Percentiles rank a stretch among this genome's conserved stretches.
Evolutionary conservation across 257 asterid species (phyloP).

Genomic region (Ophiorrhiza pumila): DNA sequence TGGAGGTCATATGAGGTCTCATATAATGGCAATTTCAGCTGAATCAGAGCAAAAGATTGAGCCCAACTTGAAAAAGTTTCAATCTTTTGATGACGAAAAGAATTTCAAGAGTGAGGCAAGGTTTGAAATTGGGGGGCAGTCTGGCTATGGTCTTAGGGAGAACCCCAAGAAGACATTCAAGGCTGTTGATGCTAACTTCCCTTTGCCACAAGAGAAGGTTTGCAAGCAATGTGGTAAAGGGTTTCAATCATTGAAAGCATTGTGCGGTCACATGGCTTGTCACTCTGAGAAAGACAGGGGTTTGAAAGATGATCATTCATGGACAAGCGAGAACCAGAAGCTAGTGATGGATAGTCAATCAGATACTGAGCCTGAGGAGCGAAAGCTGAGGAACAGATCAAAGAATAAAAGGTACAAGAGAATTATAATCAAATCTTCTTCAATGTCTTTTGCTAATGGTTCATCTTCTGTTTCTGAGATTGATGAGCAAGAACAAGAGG

Average conservation of each 20-base stretch:
- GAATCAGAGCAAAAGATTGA: constrained; percentile 51
- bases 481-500: constrained; percentile 75
- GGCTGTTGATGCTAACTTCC: constrained; percentile 44
- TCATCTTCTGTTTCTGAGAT: constrained; percentile 70
- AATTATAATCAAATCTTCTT: constrained; percentile 38
- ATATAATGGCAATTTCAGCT: constrained; percentile 52
- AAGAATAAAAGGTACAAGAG: constrained; percentile 51
- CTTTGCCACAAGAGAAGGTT: constrained; percentile 47
- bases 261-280: constrained; percentile 98
- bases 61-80: constrained; percentile 28
- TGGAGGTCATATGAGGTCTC: constrained; percentile 91
- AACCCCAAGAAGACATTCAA: constrained; percentile 93
- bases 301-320: constrained; percentile 65
- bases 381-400: constrained; percentile 39
- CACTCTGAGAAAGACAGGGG: constrained; percentile 76
- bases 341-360: constrained; percentile 51
- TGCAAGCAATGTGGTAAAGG: constrained; percentile 96
- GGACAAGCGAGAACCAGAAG: constrained; percentile 75
- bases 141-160: constrained; percentile 68
- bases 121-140: constrained; percentile 43
- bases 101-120: constrained; percentile 22
- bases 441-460: constrained; percentile 40
- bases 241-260: constrained; percentile 82
- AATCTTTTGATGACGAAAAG: constrained; percentile 27
- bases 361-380: constrained; percentile 61